These are phyloP conservation scores for Bromus sterilis DNA, from an alignment of 176 grass and related monocot genomes.

Conservation along the genomic window DNA sequence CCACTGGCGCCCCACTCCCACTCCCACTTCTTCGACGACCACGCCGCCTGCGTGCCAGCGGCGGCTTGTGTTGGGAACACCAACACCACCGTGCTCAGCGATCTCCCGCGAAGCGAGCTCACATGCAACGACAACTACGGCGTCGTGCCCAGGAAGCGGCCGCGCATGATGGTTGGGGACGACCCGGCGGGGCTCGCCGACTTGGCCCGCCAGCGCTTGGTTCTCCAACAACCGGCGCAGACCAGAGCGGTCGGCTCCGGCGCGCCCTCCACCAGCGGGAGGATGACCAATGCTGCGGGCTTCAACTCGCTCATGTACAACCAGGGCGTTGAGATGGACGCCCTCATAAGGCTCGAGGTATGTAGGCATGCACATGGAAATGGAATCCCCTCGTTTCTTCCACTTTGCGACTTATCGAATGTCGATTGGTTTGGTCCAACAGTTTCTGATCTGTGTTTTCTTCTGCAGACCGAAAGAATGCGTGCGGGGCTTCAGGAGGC, in stretches of 20 bases:
- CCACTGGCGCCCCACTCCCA: background rate
- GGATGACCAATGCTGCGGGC: background rate
- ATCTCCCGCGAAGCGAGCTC: conserved; percentile 28
- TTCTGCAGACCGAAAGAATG: conserved; percentile 36
- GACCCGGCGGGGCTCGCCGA: background rate
- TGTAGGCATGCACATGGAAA: too few relatives aligned
- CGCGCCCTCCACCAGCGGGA: conserved; percentile 25
- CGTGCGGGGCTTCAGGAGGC: conserved; percentile 12
- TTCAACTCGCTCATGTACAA: conserved; percentile 20
- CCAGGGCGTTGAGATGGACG: conserved; percentile 45
- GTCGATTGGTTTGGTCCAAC: background rate
- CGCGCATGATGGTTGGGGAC: background rate
- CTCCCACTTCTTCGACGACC: background rate
- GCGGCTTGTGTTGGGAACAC: background rate
- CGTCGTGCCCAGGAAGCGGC: conserved; percentile 4
- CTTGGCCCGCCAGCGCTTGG: background rate
- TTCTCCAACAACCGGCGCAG: background rate
- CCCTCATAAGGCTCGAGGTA: conserved; percentile 35
- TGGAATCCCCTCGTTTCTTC: too few relatives aligned
- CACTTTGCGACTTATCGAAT: too few relatives aligned
- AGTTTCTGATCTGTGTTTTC: background rate
- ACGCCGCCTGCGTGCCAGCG: background rate
- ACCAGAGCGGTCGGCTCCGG: conserved; percentile 2
- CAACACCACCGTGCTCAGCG: conserved; percentile 9
- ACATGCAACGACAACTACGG: conserved; percentile 14